Base-by-base conservation (phyloP, 805 yeast genomes). In the Kodamaea sagamina region DNA sequence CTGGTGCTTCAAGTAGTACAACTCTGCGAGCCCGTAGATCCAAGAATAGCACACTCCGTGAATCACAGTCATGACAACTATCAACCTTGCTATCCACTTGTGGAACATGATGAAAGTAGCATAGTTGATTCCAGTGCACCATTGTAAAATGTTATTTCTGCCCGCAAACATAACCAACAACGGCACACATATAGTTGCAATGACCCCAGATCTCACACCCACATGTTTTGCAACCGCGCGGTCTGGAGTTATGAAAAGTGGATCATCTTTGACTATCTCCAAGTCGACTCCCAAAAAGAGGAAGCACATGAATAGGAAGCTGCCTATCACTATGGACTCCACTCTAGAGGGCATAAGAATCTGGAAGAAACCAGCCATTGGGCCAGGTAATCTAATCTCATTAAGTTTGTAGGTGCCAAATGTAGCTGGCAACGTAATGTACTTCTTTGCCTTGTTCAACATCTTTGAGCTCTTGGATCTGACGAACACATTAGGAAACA, bases 91-190 rank as follows among this genome's bases (percentile, higher is more conserved):
- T 19, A 67, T 57, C 47, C 77, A 74, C 48, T 70, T 70, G 50
- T 75, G 80, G 47, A 61, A 71, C 13, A 63, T 48, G 22, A 71
- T 63, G 52, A 70, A 72, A 1, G 71, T 62, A 22, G 69, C 61
- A 52, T 58, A 73, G 0, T 79, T 60, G 68, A 86, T 73, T 2
- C 90, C 89, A 1, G 89, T 75, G 4, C 82, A 42, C 56, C 65
- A 66, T 47, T 77, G 74, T 52, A 82, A 58, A 37, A 82, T 58
- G 54, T 82, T 82, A 59, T 82, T 82, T 50, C 87, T 63, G 32
- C 85, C 79, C 2, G 86, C 82, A 56, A 81, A 79, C 39, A 82
- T 58, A 27, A 79, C 65, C 36, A 81, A 48, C 34, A 79, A 58
- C 3, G 87, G 87, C 61, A 62, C 72, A 59, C 53, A 50, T 12